Evolutionary conservation across 768 basidiomycete genomes (phyloP).

Genomic region (Boletus tomentosulus): DNA sequence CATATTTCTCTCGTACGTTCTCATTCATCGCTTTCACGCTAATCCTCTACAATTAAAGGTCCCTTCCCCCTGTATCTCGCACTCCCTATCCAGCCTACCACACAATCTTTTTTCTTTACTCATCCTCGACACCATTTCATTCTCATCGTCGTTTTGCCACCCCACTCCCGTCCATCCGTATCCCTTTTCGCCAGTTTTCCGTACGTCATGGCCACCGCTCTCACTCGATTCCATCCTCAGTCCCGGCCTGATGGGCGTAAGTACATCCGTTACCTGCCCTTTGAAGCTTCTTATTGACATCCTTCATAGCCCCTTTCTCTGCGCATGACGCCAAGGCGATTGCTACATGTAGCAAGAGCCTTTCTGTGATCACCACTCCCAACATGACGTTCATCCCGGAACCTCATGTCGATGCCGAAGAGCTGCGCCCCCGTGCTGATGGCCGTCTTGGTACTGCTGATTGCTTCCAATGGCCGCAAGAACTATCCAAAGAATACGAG

Average conservation of each 20-base stretch:
- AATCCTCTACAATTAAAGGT: too few relatives aligned
- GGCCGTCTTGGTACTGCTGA: neutral
- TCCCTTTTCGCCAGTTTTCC: too few relatives aligned
- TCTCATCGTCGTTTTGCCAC: too few relatives aligned
- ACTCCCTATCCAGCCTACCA: too few relatives aligned
- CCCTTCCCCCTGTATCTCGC: too few relatives aligned
- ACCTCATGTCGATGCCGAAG: conserved; percentile 7
- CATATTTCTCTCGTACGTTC: too few relatives aligned
- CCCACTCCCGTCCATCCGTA: too few relatives aligned
- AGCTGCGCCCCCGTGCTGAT: neutral
- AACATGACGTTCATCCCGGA: conserved; percentile 1
- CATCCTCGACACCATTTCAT: too few relatives aligned
- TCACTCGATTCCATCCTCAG: neutral
- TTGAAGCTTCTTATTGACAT: neutral
- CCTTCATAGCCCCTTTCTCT: neutral
- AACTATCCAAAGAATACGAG: neutral
- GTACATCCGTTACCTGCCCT: neutral
- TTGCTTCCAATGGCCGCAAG: conserved; percentile 1
- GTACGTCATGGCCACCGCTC: neutral
- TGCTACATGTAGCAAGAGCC: neutral
- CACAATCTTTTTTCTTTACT: too few relatives aligned
- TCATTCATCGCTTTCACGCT: too few relatives aligned
- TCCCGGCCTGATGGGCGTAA: neutral
- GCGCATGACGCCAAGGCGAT: conserved; percentile 5
- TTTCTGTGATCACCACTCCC: conserved; percentile 4